These are phyloP conservation scores for Viridothelium virens DNA, from an alignment of 495 filamentous ascomycete species.

Conservation along the genomic window DNA sequence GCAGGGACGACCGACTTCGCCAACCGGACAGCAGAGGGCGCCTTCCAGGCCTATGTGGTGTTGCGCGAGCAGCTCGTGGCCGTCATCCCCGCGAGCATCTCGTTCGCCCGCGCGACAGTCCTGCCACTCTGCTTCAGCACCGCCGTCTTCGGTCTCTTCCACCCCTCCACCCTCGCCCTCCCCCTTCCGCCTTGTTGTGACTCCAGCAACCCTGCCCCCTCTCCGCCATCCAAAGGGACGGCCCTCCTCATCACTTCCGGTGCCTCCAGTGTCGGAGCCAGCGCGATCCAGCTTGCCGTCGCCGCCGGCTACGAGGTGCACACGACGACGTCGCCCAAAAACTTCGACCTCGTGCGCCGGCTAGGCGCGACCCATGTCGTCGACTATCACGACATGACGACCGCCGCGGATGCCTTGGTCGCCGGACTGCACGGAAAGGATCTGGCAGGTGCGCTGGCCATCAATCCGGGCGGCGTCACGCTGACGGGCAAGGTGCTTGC, in stretches of 20 bases:
- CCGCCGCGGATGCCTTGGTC: constrained; percentile 31
- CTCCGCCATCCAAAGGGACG: constrained; percentile 14
- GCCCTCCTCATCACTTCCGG: constrained; percentile 25
- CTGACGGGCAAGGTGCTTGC: constrained; percentile 6
- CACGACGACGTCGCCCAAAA: constrained; percentile 26
- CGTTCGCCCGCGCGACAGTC: not conserved
- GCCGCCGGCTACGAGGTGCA: constrained; percentile 30
- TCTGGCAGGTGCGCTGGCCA: constrained; percentile 29
- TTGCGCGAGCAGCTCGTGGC: not conserved
- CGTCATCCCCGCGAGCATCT: not conserved
- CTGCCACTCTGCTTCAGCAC: constrained; percentile 7
- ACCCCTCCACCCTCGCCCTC: constrained; percentile 14
- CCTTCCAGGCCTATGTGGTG: constrained; percentile 9
- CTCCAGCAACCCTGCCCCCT: constrained; percentile 13
- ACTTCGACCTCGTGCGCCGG: constrained; percentile 32
- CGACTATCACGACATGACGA: constrained; percentile 30
- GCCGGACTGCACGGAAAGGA: constrained; percentile 26
- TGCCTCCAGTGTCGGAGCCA: constrained; percentile 23
- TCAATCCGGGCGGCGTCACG: constrained; percentile 15
- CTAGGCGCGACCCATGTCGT: constrained; percentile 31
- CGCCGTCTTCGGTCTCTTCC: constrained; percentile 9
- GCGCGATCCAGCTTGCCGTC: constrained; percentile 28
- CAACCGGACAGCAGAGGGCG: constrained; percentile 2
- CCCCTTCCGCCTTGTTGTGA: constrained; percentile 18
- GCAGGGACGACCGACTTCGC: constrained; percentile 31